phyloP scores from a whole-genome alignment of 208 protist genomes.

The Crithidia fasciculata region DNA sequence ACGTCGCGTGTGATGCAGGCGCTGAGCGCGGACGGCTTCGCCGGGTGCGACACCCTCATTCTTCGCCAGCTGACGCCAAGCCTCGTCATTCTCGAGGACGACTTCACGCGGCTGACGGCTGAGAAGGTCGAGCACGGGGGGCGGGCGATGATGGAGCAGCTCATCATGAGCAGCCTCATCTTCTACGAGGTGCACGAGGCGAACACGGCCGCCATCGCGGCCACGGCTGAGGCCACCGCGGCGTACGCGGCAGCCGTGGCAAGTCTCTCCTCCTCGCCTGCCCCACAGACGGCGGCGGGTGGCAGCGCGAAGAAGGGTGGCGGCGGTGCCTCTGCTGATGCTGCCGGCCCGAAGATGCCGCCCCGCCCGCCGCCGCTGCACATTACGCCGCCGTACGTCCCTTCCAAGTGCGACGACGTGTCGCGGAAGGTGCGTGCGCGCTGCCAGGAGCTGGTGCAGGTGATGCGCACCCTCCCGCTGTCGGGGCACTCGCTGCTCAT shows the following conservation, averaged over 20 bases:
- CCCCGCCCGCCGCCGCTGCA: slow-evolving; percentile 23
- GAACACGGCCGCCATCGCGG: slow-evolving; percentile 19
- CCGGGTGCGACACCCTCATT: slow-evolving; percentile 72
- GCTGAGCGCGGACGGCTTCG: slow-evolving; percentile 61
- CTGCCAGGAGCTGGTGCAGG: slow-evolving; percentile 55
- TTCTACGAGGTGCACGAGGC: slow-evolving; percentile 28
- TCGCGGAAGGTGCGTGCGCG: slow-evolving; percentile 53
- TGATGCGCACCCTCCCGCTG: slow-evolving; percentile 45
- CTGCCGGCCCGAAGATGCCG: slow-evolving; percentile 6
- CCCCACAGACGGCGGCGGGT: neutral
- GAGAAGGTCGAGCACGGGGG: slow-evolving; percentile 56
- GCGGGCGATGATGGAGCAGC: slow-evolving; percentile 70
- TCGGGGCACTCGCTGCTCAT: slow-evolving; percentile 61
- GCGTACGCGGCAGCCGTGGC: slow-evolving; percentile 27
- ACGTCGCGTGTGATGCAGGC: slow-evolving; percentile 59
- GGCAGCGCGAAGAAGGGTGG: slow-evolving; percentile 4
- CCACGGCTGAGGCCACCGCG: slow-evolving; percentile 21
- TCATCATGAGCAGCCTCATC: slow-evolving; percentile 54
- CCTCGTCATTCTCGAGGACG: slow-evolving; percentile 70
- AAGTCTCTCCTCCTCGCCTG: neutral
- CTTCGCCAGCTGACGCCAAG: slow-evolving; percentile 73
- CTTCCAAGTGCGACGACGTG: slow-evolving; percentile 58
- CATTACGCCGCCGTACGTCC: slow-evolving; percentile 30
- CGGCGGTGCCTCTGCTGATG: neutral
- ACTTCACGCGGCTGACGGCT: slow-evolving; percentile 65